Conservation (phyloP, 495 filamentous ascomycete species). For the Stereocaulon alpinum region DNA sequence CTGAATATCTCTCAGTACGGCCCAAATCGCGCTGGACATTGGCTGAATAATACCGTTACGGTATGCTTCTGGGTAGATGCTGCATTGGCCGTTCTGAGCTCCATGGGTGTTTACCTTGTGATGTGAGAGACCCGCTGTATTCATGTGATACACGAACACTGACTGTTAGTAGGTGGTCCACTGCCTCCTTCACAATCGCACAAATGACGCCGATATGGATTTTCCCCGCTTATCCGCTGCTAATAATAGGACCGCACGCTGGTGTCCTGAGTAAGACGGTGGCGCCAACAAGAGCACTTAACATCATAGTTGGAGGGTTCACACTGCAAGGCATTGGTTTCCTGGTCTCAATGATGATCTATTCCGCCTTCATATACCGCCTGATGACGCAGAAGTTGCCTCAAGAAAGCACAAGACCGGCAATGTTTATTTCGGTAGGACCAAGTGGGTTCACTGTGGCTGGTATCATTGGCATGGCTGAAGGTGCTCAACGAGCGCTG, state of each 20-base stretch:
- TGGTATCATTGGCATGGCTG: constrained; percentile 52
- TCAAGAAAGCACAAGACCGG: constrained; percentile 61
- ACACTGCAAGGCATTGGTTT: constrained; percentile 78
- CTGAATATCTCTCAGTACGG: constrained; percentile 77
- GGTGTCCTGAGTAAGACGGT: constrained; percentile 47
- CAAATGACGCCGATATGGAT: constrained; percentile 91
- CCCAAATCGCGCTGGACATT: constrained; percentile 50
- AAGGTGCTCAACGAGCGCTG: constrained; percentile 33
- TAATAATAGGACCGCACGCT: constrained; percentile 69
- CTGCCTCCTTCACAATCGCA: constrained; percentile 67
- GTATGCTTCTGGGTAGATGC: constrained; percentile 69
- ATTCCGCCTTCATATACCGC: constrained; percentile 75
- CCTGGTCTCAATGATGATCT: constrained; percentile 75
- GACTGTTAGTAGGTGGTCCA: constrained; percentile 47
- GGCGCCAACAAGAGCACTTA: constrained; percentile 36
- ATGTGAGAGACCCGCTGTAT: constrained; percentile 34
- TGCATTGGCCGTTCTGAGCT: constrained; percentile 50
- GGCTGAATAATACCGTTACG: constrained; percentile 54
- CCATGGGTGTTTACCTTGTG: constrained; percentile 61
- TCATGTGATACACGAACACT: constrained; percentile 12
- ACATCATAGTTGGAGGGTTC: constrained; percentile 60
- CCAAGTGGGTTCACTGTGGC: constrained; percentile 55
- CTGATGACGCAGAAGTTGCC: constrained; percentile 89
- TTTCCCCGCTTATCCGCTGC: constrained; percentile 78
- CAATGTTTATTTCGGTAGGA: constrained; percentile 78